Conservation (phyloP, 345 rosid genomes). For the Laguncularia racemosa region DNA sequence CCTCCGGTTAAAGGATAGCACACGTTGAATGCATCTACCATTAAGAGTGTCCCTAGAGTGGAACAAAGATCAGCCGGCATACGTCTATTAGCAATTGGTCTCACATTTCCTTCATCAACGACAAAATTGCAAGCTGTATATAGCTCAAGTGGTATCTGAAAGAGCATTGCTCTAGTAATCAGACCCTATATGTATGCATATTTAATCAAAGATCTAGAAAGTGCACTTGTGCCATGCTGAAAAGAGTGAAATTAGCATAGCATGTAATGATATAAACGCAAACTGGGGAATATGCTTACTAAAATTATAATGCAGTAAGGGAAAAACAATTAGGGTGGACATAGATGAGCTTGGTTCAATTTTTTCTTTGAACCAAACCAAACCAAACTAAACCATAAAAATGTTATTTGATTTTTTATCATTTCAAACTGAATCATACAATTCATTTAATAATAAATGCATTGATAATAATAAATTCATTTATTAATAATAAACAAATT, state of each 20-base stretch:
- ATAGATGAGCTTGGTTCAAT: too few species aligned
- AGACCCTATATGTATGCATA: neutral
- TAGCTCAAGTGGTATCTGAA: constrained; percentile 12
- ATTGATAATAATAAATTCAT: too few species aligned
- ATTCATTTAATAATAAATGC: too few species aligned
- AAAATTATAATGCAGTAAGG: neutral
- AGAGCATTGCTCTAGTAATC: neutral
- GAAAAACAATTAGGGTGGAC: too few species aligned
- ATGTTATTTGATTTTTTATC: too few species aligned
- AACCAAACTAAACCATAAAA: too few species aligned
- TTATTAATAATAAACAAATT: too few species aligned
- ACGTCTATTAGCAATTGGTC: constrained; percentile 18
- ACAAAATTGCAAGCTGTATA: constrained; percentile 8
- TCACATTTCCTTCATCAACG: constrained; percentile 13
- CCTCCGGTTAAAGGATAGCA: constrained; percentile 19
- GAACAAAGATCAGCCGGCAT: constrained; percentile 14
- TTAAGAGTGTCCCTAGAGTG: constrained; percentile 11
- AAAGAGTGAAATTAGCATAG: too few species aligned
- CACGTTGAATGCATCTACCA: constrained; percentile 21
- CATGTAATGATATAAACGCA: too few species aligned
- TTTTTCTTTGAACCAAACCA: too few species aligned
- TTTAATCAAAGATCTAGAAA: neutral
- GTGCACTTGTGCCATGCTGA: neutral
- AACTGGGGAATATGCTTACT: too few species aligned
- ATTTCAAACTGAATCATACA: too few species aligned